phyloP scores from a whole-genome alignment of 129 eudicot species.

The Calendula officinalis region DNA sequence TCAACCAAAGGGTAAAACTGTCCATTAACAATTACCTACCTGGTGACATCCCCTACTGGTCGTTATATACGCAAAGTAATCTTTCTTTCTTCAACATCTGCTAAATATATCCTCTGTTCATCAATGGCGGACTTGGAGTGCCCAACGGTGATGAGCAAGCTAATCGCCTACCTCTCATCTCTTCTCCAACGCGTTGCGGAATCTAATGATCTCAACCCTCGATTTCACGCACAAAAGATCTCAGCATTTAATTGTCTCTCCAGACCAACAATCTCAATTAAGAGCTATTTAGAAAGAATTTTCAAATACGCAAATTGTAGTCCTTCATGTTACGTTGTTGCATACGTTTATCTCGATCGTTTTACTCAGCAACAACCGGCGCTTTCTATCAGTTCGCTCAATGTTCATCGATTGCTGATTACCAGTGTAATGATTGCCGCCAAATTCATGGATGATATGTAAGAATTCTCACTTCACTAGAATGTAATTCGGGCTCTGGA shows the following conservation, averaged over 20 bases:
- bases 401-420: conserved; percentile 84
- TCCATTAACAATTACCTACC: conserved; percentile 22
- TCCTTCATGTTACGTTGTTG: conserved; percentile 79
- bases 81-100: conserved; percentile 18
- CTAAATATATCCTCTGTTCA: conserved; percentile 15
- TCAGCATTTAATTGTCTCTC: conserved; percentile 76
- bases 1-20: conserved; percentile 15
- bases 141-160: conserved; percentile 51
- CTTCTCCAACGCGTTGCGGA: conserved; percentile 68
- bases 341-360: conserved; percentile 87
- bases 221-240: conserved; percentile 51
- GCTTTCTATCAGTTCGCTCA: conserved; percentile 61
- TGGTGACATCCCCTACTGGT: conserved; percentile 36
- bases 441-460: conserved; percentile 95
- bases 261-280: conserved; percentile 65
- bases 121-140: conserved; percentile 71
- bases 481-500: conserved; percentile 16
- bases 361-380: conserved; percentile 67
- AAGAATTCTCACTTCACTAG: conserved; percentile 19
- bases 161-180: conserved; percentile 70
- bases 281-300: conserved; percentile 71
- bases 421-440: conserved; percentile 95
- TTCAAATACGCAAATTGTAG: conserved; percentile 93
- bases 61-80: conserved; percentile 31
- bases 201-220: conserved; percentile 54